Percentiles rank a stretch among this genome's conserved stretches.
phyloP scores from a whole-genome alignment of 1,284 basidiomycete species.

The Tilletia walkeri region DNA sequence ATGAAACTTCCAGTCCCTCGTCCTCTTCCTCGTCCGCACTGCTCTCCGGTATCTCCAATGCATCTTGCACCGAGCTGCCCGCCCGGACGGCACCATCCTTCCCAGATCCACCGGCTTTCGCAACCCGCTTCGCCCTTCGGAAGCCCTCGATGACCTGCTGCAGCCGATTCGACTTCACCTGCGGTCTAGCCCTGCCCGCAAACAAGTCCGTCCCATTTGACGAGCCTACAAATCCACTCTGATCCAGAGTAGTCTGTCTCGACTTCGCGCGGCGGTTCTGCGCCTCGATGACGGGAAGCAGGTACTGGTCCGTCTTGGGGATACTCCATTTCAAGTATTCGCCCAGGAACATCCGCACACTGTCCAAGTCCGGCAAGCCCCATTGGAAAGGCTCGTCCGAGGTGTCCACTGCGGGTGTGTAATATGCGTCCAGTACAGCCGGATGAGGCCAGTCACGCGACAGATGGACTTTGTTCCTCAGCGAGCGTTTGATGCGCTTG shows the following conservation, averaged over 20 bases:
- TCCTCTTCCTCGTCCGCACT: slow-evolving; percentile 5
- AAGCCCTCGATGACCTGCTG: slow-evolving; percentile 17
- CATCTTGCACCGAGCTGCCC: neutral
- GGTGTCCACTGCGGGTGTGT: slow-evolving; percentile 81
- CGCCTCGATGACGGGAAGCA: slow-evolving; percentile 83
- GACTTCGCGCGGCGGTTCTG: slow-evolving; percentile 56
- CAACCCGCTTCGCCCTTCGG: slow-evolving; percentile 9
- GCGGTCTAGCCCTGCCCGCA: neutral
- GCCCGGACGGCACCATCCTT: slow-evolving; percentile 1
- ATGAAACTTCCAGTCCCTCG: neutral
- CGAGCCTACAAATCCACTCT: slow-evolving; percentile 58
- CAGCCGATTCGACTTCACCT: slow-evolving; percentile 10
- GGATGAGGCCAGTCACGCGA: slow-evolving; percentile 80
- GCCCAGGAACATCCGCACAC: slow-evolving; percentile 68
- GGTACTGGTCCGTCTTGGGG: slow-evolving; percentile 82
- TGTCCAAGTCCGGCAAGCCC: slow-evolving; percentile 89
- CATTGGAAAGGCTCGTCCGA: slow-evolving; percentile 94
- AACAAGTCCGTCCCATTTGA: neutral
- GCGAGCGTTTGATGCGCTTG: slow-evolving; percentile 48
- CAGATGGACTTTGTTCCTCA: slow-evolving; percentile 68
- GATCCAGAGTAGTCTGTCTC: slow-evolving; percentile 62
- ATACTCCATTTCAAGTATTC: slow-evolving; percentile 83
- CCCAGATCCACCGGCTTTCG: neutral
- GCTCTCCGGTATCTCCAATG: neutral
- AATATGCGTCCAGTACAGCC: slow-evolving; percentile 81